phyloP scores from a whole-genome alignment of 2,329 filamentous ascomycete genomes.

The Plectosphaerella cucumerina region DNA sequence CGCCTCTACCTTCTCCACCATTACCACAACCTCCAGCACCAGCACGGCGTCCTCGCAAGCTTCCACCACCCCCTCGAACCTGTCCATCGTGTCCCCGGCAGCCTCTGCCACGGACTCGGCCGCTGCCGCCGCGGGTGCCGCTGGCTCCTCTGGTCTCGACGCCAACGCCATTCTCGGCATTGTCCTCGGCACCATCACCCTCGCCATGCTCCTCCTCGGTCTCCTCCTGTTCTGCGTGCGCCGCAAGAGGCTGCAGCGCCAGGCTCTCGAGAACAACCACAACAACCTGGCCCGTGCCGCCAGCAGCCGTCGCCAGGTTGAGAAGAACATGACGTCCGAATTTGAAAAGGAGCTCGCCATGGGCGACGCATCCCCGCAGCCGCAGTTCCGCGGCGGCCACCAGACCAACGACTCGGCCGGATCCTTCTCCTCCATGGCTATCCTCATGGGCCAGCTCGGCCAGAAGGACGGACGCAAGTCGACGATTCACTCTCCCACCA shows the following conservation, averaged over 20 bases:
- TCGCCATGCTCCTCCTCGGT: slow-evolving; percentile 66
- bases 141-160: slow-evolving; percentile 14
- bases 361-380: not conserved
- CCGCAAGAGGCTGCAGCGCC: slow-evolving; percentile 49
- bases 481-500: slow-evolving; percentile 54
- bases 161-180: slow-evolving; percentile 68
- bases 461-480: slow-evolving; percentile 46
- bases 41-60: slow-evolving; percentile 18
- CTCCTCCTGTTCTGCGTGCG: slow-evolving; percentile 66
- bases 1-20: slow-evolving; percentile 19
- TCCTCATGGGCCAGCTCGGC: slow-evolving; percentile 51
- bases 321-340: slow-evolving; percentile 1
- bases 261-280: not conserved
- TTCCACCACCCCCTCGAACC: slow-evolving; percentile 12
- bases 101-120: slow-evolving; percentile 22
- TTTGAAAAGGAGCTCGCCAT: slow-evolving; percentile 2
- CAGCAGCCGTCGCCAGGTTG: slow-evolving; percentile 26
- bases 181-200: slow-evolving; percentile 76
- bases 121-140: slow-evolving; percentile 21
- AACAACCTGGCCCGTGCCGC: slow-evolving; percentile 17
- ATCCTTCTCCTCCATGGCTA: slow-evolving; percentile 61
- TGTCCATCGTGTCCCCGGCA: slow-evolving; percentile 17
- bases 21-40: slow-evolving; percentile 21
- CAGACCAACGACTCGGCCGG: slow-evolving; percentile 47
- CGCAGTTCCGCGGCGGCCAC: slow-evolving; percentile 30